A percentile compares a stretch with the other conserved stretches of the same genome.
phyloP scores from a whole-genome alignment of 768 basidiomycete species.

The Tylopilus felleus region DNA sequence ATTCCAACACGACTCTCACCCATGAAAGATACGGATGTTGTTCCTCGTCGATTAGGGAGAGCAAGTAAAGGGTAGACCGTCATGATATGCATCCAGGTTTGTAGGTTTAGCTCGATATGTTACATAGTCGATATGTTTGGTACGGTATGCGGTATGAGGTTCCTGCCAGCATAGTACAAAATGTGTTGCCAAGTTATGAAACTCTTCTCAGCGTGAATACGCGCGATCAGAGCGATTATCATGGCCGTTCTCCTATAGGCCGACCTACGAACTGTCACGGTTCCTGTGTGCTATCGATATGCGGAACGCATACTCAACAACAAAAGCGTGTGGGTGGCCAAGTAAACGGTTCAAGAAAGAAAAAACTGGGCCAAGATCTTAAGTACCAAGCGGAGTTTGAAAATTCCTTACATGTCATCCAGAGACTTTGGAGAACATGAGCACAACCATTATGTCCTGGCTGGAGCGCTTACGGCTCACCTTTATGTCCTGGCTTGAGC shows the following conservation, averaged over 20 bases:
- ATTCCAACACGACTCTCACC: conserved; percentile 70
- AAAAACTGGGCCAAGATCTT: not conserved
- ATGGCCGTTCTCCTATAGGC: conserved; percentile 56
- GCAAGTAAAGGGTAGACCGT: conserved; percentile 22
- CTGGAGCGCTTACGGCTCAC: conserved; percentile 21
- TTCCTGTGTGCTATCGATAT: conserved; percentile 45
- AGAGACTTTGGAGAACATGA: conserved; percentile 6
- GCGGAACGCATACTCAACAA: conserved; percentile 59
- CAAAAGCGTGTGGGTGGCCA: conserved; percentile 45
- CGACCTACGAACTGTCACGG: conserved; percentile 40
- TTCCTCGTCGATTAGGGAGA: conserved; percentile 43
- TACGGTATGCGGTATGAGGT: not conserved
- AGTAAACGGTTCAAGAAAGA: conserved; percentile 35
- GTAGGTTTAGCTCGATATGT: not conserved
- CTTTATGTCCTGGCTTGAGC: conserved; percentile 26
- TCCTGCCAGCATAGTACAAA: not conserved
- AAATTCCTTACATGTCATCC: not conserved
- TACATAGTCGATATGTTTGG: not conserved
- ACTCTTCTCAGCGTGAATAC: conserved; percentile 71
- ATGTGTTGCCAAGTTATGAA: conserved; percentile 79
- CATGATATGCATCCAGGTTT: not conserved
- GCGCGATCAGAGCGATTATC: conserved; percentile 83
- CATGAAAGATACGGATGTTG: conserved; percentile 51
- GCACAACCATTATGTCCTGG: conserved; percentile 16
- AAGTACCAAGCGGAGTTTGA: conserved; percentile 28